phyloP scores from a whole-genome alignment of 768 basidiomycete species.

The Collybia sp. region DNA sequence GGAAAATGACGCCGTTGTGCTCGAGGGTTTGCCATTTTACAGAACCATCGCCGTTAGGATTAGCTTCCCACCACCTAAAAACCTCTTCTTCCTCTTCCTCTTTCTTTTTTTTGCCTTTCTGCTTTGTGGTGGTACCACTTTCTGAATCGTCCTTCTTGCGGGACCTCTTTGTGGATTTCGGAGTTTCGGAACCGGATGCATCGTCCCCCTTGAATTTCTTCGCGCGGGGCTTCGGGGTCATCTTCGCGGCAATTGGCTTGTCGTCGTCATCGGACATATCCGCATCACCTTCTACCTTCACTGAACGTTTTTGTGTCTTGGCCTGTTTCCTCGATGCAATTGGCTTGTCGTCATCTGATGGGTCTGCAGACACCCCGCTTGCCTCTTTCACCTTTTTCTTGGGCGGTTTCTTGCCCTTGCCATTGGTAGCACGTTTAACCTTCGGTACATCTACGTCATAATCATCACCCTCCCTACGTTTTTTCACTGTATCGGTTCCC shows the following conservation, averaged over 20 bases:
- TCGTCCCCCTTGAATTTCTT: constrained; percentile 54
- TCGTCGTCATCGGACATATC: constrained; percentile 40
- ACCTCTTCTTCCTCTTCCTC: constrained; percentile 71
- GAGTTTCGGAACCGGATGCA: constrained; percentile 33
- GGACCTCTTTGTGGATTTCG: constrained; percentile 41
- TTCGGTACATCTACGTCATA: constrained; percentile 40
- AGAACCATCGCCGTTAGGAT: constrained; percentile 68
- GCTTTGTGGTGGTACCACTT: constrained; percentile 19
- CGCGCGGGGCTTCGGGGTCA: constrained; percentile 36
- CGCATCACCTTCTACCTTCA: constrained; percentile 46
- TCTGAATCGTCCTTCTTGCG: constrained; percentile 32
- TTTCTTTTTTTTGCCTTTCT: constrained; percentile 34
- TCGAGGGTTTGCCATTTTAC: constrained; percentile 95
- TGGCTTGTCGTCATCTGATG: constrained; percentile 29
- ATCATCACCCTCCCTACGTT: constrained; percentile 28
- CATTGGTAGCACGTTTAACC: constrained; percentile 41
- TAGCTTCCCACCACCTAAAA: constrained; percentile 86
- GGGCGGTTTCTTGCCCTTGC: constrained; percentile 45
- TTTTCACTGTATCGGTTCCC: constrained; percentile 9
- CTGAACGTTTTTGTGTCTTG: constrained; percentile 36
- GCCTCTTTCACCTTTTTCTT: constrained; percentile 66
- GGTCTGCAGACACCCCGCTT: constrained; percentile 16
- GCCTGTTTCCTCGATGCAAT: constrained; percentile 31
- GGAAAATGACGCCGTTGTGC: constrained; percentile 94
- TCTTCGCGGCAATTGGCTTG: constrained; percentile 38